A percentile compares a stretch with the other conserved stretches of the same genome.
phyloP scores from a whole-genome alignment of 2,329 filamentous ascomycete species.

The Penicillium oxalicum region DNA sequence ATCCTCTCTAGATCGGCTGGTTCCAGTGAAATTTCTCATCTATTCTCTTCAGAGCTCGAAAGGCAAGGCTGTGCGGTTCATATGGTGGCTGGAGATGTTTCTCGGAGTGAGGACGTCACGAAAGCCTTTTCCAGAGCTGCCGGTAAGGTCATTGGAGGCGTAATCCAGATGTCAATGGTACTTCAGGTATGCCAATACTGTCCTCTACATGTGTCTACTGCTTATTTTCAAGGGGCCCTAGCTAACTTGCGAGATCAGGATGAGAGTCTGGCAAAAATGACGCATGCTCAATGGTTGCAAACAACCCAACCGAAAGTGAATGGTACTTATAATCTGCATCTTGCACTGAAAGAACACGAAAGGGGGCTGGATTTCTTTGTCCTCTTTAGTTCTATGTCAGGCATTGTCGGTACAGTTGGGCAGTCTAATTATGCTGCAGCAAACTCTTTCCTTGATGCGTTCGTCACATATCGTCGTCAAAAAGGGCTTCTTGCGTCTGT shows the following conservation, averaged over 20 bases:
- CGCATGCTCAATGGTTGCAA: slow-evolving; percentile 24
- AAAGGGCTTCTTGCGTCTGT: slow-evolving; percentile 13
- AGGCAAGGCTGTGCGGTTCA: background rate
- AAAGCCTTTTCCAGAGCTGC: background rate
- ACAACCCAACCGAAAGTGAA: slow-evolving; percentile 30
- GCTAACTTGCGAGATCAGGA: background rate
- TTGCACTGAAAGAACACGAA: slow-evolving; percentile 25
- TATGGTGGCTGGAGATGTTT: background rate
- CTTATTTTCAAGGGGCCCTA: background rate
- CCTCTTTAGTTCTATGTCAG: slow-evolving; percentile 33
- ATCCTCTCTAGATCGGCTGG: slow-evolving; percentile 32
- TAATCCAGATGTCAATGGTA: slow-evolving; percentile 14
- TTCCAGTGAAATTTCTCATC: background rate
- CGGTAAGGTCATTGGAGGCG: slow-evolving; percentile 1
- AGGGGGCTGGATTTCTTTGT: slow-evolving; percentile 42
- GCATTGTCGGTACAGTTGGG: slow-evolving; percentile 25
- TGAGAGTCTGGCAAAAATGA: slow-evolving; percentile 24
- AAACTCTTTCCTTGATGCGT: slow-evolving; percentile 33
- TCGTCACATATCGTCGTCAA: slow-evolving; percentile 18
- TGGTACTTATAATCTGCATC: slow-evolving; percentile 26
- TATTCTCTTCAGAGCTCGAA: background rate
- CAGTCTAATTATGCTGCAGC: slow-evolving; percentile 36
- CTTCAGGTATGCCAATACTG: slow-evolving; percentile 1
- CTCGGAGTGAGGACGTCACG: background rate
- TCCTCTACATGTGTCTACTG: background rate